These are phyloP conservation scores for Fusarium sp. DNA, from an alignment of 2,329 filamentous ascomycete species.

Conservation along the genomic window DNA sequence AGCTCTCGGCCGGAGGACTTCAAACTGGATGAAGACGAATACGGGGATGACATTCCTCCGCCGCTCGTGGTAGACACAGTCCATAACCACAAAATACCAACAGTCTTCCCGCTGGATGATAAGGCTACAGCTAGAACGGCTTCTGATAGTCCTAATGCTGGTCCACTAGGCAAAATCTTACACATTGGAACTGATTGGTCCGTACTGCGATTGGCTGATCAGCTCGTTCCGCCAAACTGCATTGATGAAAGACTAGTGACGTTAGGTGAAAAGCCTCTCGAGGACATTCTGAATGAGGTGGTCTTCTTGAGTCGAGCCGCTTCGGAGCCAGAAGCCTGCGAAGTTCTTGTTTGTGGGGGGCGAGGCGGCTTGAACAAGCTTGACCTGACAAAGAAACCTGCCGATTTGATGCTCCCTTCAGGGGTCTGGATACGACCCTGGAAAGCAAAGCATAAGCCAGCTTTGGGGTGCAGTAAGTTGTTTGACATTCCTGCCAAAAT, in stretches of 20 bases:
- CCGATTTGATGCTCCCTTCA: not conserved
- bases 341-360: not conserved
- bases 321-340: not conserved
- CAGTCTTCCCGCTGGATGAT: not conserved
- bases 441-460: not conserved
- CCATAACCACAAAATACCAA: not conserved
- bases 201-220: not conserved
- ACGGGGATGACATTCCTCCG: not conserved
- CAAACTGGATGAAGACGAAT: not conserved
- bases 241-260: not conserved
- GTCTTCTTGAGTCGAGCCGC: not conserved
- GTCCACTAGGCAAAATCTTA: not conserved
- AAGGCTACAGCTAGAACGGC: rapidly evolving
- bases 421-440: not conserved
- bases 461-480: not conserved
- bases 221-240: not conserved
- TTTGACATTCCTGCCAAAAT: not conserved
- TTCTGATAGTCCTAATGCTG: not conserved
- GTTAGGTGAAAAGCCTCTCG: not conserved
- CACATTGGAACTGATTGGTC: not conserved
- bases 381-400: not conserved
- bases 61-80: not conserved
- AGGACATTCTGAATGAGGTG: not conserved
- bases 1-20: too few relatives aligned
- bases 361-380: not conserved